Percentiles rank a stretch among this genome's conserved stretches.
Evolutionary conservation across 768 basidiomycete species (phyloP).

Genomic region (Hemileccinum impolitum): DNA sequence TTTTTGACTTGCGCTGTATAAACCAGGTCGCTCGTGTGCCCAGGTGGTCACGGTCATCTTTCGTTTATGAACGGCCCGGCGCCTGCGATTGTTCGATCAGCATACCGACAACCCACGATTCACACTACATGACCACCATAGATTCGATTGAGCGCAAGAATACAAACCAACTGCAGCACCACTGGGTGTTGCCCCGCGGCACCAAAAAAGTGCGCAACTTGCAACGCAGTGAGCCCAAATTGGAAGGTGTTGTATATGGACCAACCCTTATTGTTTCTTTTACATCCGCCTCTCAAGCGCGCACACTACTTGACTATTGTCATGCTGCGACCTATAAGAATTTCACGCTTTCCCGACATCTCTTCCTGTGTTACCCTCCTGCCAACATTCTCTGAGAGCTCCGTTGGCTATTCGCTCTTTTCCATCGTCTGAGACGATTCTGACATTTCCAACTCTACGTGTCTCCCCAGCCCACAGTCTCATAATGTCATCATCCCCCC

Average conservation of each 20-base stretch:
- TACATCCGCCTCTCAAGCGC: background rate
- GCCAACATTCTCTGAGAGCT: conserved; percentile 23
- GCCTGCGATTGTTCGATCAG: too few species aligned
- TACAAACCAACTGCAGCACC: too few species aligned
- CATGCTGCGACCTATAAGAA: conserved; percentile 17
- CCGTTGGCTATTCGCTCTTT: conserved; percentile 24
- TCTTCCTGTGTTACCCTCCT: background rate
- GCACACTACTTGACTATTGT: conserved; percentile 13
- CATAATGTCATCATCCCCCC: conserved; percentile 7
- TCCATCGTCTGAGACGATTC: conserved; percentile 25
- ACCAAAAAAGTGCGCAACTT: too few species aligned
- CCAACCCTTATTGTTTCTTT: conserved; percentile 16
- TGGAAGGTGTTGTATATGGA: conserved; percentile 21
- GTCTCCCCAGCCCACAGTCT: background rate
- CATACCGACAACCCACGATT: too few species aligned
- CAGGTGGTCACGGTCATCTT: too few species aligned
- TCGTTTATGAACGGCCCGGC: too few species aligned
- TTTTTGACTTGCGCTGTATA: too few species aligned
- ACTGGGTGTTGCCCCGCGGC: too few species aligned
- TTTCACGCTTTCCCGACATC: background rate
- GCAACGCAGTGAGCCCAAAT: conserved; percentile 5
- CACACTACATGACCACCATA: too few species aligned
- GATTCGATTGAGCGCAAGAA: too few species aligned
- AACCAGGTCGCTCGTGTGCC: too few species aligned
- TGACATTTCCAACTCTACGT: background rate